Evolutionary conservation across 345 rosid species (phyloP).

Genomic region (Alliaria petiolata): DNA sequence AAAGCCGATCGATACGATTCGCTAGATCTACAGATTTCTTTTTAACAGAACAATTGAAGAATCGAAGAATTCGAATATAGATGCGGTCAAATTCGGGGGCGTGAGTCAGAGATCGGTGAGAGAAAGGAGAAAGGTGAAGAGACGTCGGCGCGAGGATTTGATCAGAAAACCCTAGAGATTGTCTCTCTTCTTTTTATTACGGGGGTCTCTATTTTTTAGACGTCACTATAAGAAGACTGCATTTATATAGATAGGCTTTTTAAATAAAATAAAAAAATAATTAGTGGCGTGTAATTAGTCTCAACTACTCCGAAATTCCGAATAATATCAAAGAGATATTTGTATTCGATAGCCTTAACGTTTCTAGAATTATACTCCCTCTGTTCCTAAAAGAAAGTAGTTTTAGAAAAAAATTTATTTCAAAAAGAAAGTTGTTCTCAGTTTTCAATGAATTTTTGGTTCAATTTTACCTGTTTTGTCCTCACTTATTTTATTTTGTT

Average conservation of each 20-base stretch:
- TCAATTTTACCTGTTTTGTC: no score
- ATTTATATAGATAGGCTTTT: neutral
- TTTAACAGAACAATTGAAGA: neutral
- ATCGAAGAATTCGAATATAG: neutral
- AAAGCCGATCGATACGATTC: neutral
- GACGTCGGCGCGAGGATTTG: conserved; percentile 9
- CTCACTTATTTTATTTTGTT: no score
- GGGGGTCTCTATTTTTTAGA: neutral
- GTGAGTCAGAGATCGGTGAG: neutral
- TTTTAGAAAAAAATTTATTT: no score
- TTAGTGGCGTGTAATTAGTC: neutral
- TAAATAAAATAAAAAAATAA: neutral
- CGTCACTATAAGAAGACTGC: neutral
- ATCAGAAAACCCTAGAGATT: conserved; percentile 1
- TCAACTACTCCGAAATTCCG: neutral
- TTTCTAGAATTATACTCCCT: no score
- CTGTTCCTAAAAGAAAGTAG: no score
- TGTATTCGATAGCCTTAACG: neutral
- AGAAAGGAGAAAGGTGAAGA: neutral
- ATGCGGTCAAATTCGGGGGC: neutral
- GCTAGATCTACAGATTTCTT: conserved; percentile 14
- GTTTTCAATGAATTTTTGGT: no score
- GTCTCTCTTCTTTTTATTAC: neutral
- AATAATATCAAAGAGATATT: neutral
- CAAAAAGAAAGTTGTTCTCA: no score